Evolutionary conservation across 2,329 filamentous ascomycete genomes (phyloP).

Genomic region (Venturia pyrina): DNA sequence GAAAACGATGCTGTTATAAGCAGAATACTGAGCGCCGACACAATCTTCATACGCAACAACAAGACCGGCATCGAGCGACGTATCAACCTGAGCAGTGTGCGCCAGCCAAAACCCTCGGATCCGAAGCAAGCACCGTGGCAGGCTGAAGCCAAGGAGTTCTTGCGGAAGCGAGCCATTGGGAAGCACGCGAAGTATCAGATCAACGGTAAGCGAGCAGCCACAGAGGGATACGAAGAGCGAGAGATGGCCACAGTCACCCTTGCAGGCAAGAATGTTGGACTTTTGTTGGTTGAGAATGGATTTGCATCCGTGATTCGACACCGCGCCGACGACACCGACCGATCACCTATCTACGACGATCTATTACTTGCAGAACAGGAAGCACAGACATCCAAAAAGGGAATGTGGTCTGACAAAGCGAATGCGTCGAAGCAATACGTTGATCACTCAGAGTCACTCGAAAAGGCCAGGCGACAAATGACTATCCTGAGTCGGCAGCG

Average conservation of each 20-base stretch:
- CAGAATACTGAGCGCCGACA: conserved; percentile 81
- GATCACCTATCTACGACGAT: conserved; percentile 89
- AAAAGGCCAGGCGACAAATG: conserved; percentile 92
- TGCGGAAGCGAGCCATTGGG: conserved; percentile 87
- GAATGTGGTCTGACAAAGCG: conserved; percentile 88
- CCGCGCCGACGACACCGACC: conserved; percentile 86
- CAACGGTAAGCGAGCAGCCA: conserved; percentile 83
- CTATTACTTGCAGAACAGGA: conserved; percentile 67
- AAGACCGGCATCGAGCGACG: conserved; percentile 81
- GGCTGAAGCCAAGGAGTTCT: conserved; percentile 90
- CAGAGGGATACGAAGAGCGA: conserved; percentile 83
- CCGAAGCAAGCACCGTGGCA: conserved; percentile 79
- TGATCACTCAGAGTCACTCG: conserved; percentile 83
- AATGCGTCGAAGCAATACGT: conserved; percentile 72
- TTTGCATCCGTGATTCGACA: conserved; percentile 93
- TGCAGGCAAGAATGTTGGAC: conserved; percentile 77
- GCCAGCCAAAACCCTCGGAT: conserved; percentile 84
- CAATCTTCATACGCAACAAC: conserved; percentile 72
- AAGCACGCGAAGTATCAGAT: conserved; percentile 87
- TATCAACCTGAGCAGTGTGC: conserved; percentile 83
- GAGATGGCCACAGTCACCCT: conserved; percentile 84
- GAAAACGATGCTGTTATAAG: conserved; percentile 74
- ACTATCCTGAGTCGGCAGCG: conserved; percentile 81
- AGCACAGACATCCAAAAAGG: conserved; percentile 80
- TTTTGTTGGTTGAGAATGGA: conserved; percentile 80